phyloP scores from a whole-genome alignment of 2,329 filamentous ascomycete species.

The Paramyrothecium roridum region DNA sequence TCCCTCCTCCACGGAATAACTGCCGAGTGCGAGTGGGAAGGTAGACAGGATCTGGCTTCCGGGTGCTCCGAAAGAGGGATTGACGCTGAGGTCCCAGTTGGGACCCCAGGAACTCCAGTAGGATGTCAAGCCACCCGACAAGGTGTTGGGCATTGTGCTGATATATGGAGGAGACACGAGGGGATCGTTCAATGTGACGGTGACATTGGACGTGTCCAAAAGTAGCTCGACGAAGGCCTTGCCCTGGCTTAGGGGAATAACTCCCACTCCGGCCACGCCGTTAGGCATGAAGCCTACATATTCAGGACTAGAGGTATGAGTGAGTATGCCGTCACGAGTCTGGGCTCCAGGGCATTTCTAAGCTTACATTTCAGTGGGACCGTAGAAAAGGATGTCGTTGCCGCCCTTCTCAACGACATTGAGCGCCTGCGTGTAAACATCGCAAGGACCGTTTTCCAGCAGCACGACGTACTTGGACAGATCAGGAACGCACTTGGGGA shows the following conservation, averaged over 20 bases:
- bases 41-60: conserved; percentile 51
- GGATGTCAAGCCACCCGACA: conserved; percentile 24
- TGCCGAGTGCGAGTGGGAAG: conserved; percentile 35
- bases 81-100: conserved; percentile 41
- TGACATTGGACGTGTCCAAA: conserved; percentile 14
- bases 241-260: conserved; percentile 14
- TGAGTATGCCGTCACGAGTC: background rate
- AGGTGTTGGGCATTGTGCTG: conserved; percentile 10
- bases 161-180: conserved; percentile 6
- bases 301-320: background rate
- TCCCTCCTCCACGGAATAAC: conserved; percentile 48
- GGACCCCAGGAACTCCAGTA: conserved; percentile 42
- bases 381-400: conserved; percentile 38
- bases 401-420: conserved; percentile 39
- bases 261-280: conserved; percentile 10
- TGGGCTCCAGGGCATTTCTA: no score
- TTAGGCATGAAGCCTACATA: background rate
- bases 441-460: conserved; percentile 32
- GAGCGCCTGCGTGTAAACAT: conserved; percentile 28
- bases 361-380: conserved; percentile 13
- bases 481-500: conserved; percentile 31
- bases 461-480: conserved; percentile 37
- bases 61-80: conserved; percentile 44
- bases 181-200: conserved; percentile 13
- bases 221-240: conserved; percentile 17